These are phyloP conservation scores for Acer saccharum DNA, from an alignment of 345 rosid species.

Conservation along the genomic window DNA sequence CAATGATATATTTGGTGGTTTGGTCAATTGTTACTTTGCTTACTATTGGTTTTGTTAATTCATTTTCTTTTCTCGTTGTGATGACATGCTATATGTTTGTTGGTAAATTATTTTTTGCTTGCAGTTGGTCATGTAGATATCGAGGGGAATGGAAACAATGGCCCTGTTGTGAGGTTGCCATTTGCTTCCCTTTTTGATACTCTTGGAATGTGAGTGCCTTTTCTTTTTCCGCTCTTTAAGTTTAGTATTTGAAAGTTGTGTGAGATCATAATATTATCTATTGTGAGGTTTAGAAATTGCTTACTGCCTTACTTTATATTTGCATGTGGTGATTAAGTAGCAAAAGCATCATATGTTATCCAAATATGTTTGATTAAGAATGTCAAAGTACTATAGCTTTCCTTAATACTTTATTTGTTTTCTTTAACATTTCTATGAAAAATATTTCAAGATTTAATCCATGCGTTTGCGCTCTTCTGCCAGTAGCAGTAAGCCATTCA, in stretches of 20 bases:
- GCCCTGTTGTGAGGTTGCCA: constrained; percentile 70
- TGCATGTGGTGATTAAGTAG: neutral
- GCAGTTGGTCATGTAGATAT: constrained; percentile 88
- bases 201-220: constrained; percentile 78
- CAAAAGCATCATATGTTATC: neutral
- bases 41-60: constrained; percentile 52
- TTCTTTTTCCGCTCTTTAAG: neutral
- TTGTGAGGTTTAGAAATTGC: neutral
- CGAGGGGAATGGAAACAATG: constrained; percentile 66
- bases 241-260: neutral
- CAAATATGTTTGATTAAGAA: neutral
- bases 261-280: neutral
- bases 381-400: neutral
- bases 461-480: neutral
- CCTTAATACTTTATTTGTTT: neutral
- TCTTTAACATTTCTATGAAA: neutral
- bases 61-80: neutral
- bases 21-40: constrained; percentile 18
- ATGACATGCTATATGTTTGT: constrained; percentile 2
- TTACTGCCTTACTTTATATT: neutral
- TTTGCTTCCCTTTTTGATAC: constrained; percentile 92
- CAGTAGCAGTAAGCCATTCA: neutral
- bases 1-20: neutral
- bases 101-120: constrained; percentile 24
- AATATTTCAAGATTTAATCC: neutral